These are phyloP conservation scores for Schwanniomyces pseudopolymorphus DNA, from an alignment of 805 yeast genomes.

Conservation along the genomic window DNA sequence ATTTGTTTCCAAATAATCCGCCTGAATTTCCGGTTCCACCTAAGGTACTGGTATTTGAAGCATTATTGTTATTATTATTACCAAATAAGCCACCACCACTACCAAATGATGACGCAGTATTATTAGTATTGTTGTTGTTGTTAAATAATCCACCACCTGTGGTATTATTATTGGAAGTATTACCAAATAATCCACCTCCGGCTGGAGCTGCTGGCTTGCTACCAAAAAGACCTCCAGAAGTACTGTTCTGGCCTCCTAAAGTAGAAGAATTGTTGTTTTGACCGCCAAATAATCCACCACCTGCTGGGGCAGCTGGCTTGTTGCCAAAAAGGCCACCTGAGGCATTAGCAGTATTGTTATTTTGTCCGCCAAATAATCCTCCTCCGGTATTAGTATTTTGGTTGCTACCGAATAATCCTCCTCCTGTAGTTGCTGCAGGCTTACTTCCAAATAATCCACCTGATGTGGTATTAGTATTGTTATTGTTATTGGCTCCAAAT, in stretches of 20 bases:
- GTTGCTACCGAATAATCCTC: constrained; percentile 28
- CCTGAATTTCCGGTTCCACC: constrained; percentile 18
- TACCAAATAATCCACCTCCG: constrained; percentile 25
- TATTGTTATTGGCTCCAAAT: constrained; percentile 14
- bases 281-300: constrained; percentile 25
- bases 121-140: constrained; percentile 15
- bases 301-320: constrained; percentile 2
- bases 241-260: constrained; percentile 6
- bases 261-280: constrained; percentile 11
- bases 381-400: constrained; percentile 15
- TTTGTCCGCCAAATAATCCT: constrained; percentile 42
- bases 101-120: constrained; percentile 12
- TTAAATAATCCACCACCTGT: constrained; percentile 38
- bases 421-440: constrained; percentile 22
- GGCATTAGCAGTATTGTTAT: constrained; percentile 7
- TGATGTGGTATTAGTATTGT: constrained; percentile 5
- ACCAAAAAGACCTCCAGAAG: constrained; percentile 19
- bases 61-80: constrained; percentile 3
- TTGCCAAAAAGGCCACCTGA: constrained; percentile 18
- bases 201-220: constrained; percentile 1
- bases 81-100: constrained; percentile 19
- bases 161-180: constrained; percentile 11
- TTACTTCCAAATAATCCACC: constrained; percentile 16
- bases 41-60: constrained; percentile 13
- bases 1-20: constrained; percentile 39